A percentile compares a stretch with the other conserved stretches of the same genome.
Evolutionary conservation across 345 rosid genomes (phyloP).

Genomic region (Acer campestre): DNA sequence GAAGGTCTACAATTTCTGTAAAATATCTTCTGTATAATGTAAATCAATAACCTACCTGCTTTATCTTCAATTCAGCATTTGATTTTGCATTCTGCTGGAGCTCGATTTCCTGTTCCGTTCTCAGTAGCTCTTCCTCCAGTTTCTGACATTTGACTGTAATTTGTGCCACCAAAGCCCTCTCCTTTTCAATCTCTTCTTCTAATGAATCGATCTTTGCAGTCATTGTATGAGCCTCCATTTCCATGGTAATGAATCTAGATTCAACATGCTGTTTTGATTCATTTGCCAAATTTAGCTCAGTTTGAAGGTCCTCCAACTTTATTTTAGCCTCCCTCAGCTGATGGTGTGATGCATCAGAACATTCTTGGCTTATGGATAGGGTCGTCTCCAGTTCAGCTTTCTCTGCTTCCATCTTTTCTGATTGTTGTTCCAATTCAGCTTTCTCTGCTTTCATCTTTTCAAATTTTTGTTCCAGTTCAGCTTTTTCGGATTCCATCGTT

Average conservation of each 20-base stretch:
- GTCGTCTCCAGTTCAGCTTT: slow-evolving; percentile 59
- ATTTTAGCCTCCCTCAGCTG: slow-evolving; percentile 52
- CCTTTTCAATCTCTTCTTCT: slow-evolving; percentile 59
- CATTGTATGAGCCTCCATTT: slow-evolving; percentile 50
- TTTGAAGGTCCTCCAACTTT: slow-evolving; percentile 54
- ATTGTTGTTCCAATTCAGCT: slow-evolving; percentile 44
- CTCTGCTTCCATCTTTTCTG: slow-evolving; percentile 43
- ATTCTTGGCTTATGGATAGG: slow-evolving; percentile 46
- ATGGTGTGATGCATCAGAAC: slow-evolving; percentile 40
- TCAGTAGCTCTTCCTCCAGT: slow-evolving; percentile 70
- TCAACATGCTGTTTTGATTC: slow-evolving; percentile 55
- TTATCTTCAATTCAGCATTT: slow-evolving; percentile 62
- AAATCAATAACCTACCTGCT: slow-evolving; percentile 50
- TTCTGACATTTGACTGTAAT: slow-evolving; percentile 53
- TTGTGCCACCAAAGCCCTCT: slow-evolving; percentile 52
- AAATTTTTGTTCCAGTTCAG: slow-evolving; percentile 41
- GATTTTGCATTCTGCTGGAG: slow-evolving; percentile 39
- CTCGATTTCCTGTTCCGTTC: slow-evolving; percentile 49
- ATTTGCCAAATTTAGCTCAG: slow-evolving; percentile 43
- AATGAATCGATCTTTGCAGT: slow-evolving; percentile 50
- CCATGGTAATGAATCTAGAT: slow-evolving; percentile 53
- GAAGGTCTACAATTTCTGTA: background rate
- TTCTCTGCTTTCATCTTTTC: slow-evolving; percentile 31
- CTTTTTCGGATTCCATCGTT: slow-evolving; percentile 40
- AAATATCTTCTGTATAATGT: background rate